Percentiles rank a stretch among this genome's conserved stretches.
These are phyloP conservation scores for Dendryphion nanum DNA, from an alignment of 2,329 filamentous ascomycete genomes.

Conservation along the genomic window DNA sequence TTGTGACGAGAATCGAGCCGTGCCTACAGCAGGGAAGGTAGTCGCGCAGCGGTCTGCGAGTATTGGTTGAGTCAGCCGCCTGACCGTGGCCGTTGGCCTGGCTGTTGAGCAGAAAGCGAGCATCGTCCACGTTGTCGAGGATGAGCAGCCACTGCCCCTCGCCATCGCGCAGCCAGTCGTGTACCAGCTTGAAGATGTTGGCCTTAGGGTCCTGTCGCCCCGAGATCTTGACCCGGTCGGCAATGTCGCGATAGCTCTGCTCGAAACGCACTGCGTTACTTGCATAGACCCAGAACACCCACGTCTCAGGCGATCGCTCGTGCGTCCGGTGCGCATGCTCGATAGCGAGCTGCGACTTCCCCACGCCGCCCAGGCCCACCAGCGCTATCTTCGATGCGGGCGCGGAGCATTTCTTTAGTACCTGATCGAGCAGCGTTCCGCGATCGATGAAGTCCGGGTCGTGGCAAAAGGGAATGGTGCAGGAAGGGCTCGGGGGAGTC, in stretches of 20 bases:
- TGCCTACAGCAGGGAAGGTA: slow-evolving; percentile 1
- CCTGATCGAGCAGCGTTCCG: slow-evolving; percentile 11
- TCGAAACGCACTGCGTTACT: slow-evolving; percentile 13
- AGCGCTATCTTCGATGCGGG: slow-evolving; percentile 17
- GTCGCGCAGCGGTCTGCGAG: no score
- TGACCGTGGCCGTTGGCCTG: background rate
- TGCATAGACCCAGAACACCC: slow-evolving; percentile 14
- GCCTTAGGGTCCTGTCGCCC: slow-evolving; percentile 4
- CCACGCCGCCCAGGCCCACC: slow-evolving; percentile 24
- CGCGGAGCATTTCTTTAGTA: slow-evolving; percentile 6
- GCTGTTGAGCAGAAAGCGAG: background rate
- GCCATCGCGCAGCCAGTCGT: slow-evolving; percentile 12
- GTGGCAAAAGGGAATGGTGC: slow-evolving; percentile 3
- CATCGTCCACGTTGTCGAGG: slow-evolving; percentile 13
- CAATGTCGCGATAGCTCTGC: slow-evolving; percentile 11
- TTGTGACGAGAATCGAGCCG: slow-evolving; percentile 11
- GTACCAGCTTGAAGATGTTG: slow-evolving; percentile 10
- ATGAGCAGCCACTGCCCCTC: slow-evolving; percentile 13
- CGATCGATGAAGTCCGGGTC: slow-evolving; percentile 24
- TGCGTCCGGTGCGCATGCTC: slow-evolving; percentile 6
- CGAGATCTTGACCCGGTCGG: slow-evolving; percentile 8
- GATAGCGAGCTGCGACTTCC: slow-evolving; percentile 12
- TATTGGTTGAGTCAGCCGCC: no score
- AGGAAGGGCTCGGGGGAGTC: no score
- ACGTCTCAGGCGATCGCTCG: slow-evolving; percentile 5